These are phyloP conservation scores for Coemansia sp. DNA, from an alignment of 192 early-diverging fungal genomes.

Conservation along the genomic window DNA sequence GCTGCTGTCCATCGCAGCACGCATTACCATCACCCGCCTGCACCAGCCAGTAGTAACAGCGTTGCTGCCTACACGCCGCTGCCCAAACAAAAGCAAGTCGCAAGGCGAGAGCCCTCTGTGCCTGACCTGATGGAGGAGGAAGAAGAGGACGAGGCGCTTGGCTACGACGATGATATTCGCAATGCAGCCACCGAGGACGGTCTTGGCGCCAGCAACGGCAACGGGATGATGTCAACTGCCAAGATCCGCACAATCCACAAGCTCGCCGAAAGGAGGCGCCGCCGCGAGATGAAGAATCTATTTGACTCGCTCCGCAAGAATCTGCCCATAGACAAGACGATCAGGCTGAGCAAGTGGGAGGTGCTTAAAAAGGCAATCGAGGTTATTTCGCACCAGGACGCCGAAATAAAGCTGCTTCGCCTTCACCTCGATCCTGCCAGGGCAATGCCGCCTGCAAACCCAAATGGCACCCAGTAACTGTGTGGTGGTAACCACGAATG, in stretches of 20 bases:
- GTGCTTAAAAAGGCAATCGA: constrained; percentile 79
- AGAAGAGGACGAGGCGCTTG: constrained; percentile 23
- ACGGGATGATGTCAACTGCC: constrained; percentile 51
- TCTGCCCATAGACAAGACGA: constrained; percentile 73
- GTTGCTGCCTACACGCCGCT: constrained; percentile 5
- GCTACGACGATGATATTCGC: constrained; percentile 25
- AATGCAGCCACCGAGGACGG: constrained; percentile 9
- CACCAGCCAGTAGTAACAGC: not conserved
- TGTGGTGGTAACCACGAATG: not conserved
- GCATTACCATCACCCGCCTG: constrained; percentile 12
- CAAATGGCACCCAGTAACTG: not conserved
- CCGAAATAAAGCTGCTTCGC: constrained; percentile 44
- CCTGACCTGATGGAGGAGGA: constrained; percentile 37
- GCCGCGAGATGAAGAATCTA: constrained; percentile 88
- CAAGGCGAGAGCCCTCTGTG: constrained; percentile 25
- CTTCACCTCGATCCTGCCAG: constrained; percentile 26
- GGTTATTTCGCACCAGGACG: constrained; percentile 40
- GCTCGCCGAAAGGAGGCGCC: constrained; percentile 80
- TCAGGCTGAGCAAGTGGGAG: constrained; percentile 89
- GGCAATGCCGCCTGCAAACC: constrained; percentile 6
- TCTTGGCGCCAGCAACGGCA: constrained; percentile 10
- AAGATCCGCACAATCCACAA: constrained; percentile 86
- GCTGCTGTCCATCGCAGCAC: constrained; percentile 1
- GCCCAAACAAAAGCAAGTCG: constrained; percentile 4
- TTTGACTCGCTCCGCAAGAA: constrained; percentile 82